Evolutionary conservation across 2,329 filamentous ascomycete genomes (phyloP), one percentile per base, ranked within the genome.

Genomic region (Xylariaceae sp.): DNA sequence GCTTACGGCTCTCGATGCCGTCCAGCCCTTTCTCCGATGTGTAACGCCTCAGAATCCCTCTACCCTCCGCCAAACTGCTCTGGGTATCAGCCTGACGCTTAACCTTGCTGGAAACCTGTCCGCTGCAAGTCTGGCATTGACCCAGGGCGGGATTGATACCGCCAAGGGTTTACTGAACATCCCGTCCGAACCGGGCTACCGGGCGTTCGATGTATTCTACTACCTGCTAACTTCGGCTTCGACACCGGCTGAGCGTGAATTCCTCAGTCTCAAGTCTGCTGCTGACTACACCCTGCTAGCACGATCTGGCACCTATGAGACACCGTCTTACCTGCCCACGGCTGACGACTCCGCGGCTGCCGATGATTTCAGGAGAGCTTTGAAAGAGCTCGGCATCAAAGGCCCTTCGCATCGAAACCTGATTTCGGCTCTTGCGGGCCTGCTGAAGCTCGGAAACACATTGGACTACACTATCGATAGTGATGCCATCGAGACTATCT

Each of bases 121-220:
- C 0, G 88, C 83, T 1, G 88, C 91, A 30, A 83, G 85, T 2
- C 74, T 97, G 54, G 86, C 91, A 30, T 77, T 99, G 6, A 93
- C 93, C 0, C 88, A 91, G 45, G 89, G 90, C 2, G 94, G 94
- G 15, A 89, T 99, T 61, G 90, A 99, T 71, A 94, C 92, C 0
- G 76, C 81, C 17, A 85, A 85, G 63, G 94, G 93, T 48, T 79
- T 99, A 9, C 78, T 97, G 13, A 86, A 89, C 58, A 85, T 99
- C 13, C 90, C 94, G 0, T 75, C 86, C 0, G 86, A 96, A 70
- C 71, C 85, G 5, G 94, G 94, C 10, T 91, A 91, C 74, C 87
- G 94, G 63, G 94, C 93, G 2, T 99, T 99, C 68, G 93, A 99
- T 71, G 94, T 96, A 53, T 97, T 99, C 72, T 97, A 99, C 77